Evolutionary conservation across 2,329 filamentous ascomycete genomes (phyloP).

Genomic region (Escovopsis sp.): DNA sequence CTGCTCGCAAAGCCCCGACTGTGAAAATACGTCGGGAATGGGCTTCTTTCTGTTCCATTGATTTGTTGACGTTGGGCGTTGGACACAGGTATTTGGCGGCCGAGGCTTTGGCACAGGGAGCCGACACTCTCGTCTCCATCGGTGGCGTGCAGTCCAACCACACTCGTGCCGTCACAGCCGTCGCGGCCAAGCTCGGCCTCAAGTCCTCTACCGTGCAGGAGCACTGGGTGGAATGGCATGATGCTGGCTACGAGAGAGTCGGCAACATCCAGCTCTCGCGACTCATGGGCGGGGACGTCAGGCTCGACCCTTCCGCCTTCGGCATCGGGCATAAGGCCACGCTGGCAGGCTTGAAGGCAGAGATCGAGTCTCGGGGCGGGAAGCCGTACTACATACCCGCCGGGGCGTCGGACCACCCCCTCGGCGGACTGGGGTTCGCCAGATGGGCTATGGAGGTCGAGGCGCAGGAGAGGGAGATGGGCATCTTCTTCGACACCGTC

Average conservation of each 20-base stretch:
- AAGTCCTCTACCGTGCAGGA: conserved; percentile 42
- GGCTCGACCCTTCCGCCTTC: conserved; percentile 44
- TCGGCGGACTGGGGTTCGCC: conserved; percentile 57
- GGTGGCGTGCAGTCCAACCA: conserved; percentile 59
- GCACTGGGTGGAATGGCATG: conserved; percentile 51
- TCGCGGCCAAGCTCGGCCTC: conserved; percentile 43
- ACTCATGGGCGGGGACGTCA: conserved; percentile 51
- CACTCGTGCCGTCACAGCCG: conserved; percentile 51
- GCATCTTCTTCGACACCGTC: conserved; percentile 52
- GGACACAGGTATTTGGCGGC: conserved; percentile 42
- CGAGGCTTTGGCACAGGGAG: conserved; percentile 41
- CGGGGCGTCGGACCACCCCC: conserved; percentile 54
- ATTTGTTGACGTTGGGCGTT: not conserved
- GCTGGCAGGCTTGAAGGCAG: conserved; percentile 36
- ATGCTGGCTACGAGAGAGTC: conserved; percentile 45
- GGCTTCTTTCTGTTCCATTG: not conserved
- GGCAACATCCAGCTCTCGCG: conserved; percentile 59
- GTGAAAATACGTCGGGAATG: no score
- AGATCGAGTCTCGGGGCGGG: conserved; percentile 36
- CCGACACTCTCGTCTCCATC: conserved; percentile 50
- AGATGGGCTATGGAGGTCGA: conserved; percentile 56
- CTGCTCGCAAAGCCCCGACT: not conserved
- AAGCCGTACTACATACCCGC: conserved; percentile 61
- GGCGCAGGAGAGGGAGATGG: conserved; percentile 44
- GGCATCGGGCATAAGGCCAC: conserved; percentile 56